Conservation (phyloP, 352 stramenopile species). For the Phytopythium oedochilum region DNA sequence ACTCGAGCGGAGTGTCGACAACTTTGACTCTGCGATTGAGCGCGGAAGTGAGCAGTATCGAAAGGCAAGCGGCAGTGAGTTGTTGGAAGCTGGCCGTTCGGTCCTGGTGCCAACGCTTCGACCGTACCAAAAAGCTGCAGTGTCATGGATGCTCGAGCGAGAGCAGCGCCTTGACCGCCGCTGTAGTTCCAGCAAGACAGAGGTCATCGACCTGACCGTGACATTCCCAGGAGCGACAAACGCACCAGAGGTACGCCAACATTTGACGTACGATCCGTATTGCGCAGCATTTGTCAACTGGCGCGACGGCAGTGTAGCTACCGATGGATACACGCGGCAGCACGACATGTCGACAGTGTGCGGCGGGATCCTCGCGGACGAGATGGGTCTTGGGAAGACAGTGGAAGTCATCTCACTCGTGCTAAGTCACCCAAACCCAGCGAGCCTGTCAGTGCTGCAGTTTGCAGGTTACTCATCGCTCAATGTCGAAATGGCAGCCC, state of each 20-base stretch:
- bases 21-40: constrained; percentile 12
- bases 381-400: constrained; percentile 90
- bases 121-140: constrained; percentile 95
- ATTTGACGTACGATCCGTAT: constrained; percentile 34
- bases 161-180: constrained; percentile 54
- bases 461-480: constrained; percentile 2
- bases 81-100: neutral
- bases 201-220: constrained; percentile 3
- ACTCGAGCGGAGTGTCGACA: constrained; percentile 22
- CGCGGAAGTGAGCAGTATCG: neutral
- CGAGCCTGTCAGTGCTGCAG: constrained; percentile 38
- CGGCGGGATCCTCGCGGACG: constrained; percentile 90
- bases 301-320: neutral
- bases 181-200: neutral
- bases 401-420: constrained; percentile 73
- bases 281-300: constrained; percentile 18
- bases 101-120: constrained; percentile 86
- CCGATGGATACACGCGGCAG: neutral
- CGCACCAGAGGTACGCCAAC: neutral
- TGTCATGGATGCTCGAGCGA: constrained; percentile 92
- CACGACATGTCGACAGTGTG: constrained; percentile 18
- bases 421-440: constrained; percentile 29
- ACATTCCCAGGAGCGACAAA: constrained; percentile 9
- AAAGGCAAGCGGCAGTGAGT: neutral
- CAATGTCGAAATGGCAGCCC: neutral